Base-by-base conservation (phyloP, 1,284 basidiomycete genomes). In the Ceratobasidium sp. region DNA sequence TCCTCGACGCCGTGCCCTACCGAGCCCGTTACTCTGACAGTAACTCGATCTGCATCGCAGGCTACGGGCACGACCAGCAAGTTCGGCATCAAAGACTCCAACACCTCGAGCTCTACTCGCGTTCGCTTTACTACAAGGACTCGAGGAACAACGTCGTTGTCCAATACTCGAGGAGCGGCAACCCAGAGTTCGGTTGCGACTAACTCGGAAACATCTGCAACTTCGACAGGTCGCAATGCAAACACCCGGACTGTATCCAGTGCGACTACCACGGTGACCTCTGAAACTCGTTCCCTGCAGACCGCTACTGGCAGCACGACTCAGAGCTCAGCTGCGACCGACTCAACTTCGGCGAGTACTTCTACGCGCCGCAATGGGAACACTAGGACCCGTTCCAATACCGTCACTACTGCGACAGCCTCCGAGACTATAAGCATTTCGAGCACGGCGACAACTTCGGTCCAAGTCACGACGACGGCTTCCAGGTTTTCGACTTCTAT, bases 391-490 rank as follows among this genome's bases (percentile, higher is more conserved):
- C 10, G 28, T 38, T 13, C 62, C 26, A 26, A 12, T 12, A n/a
- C 12, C 2, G 20, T 23, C 23, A 13, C 56, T 23, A 52, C 48
- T 44, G 26, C 4, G n/a, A 23, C 76, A 52, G 46, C 59, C n/a
- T 52, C 68, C 54, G 26, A 40, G n/a, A 69, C 75, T 12, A 54
- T 33, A 26, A n/a, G 26, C n/a, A 65, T 56, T 26, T 48, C 66
- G 38, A 46, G 44, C 56, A 42, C 17, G 17, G 54, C 66, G n/a
- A 71, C 75, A 3, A 67, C 56, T 46, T 76, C 42, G 61, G 52
- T 79, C 80, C 48, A 56, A 79, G 71, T 70, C 56, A 79, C 77
- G 54, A 73, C 59, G 64, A 61, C 42, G 69, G 59, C 42, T 20
- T 70, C 68, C 20, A 40, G 54, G 38, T 70, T 59, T 40, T 40